These are phyloP conservation scores for Solioccasus polychromus DNA, from an alignment of 768 basidiomycete genomes.

Conservation along the genomic window DNA sequence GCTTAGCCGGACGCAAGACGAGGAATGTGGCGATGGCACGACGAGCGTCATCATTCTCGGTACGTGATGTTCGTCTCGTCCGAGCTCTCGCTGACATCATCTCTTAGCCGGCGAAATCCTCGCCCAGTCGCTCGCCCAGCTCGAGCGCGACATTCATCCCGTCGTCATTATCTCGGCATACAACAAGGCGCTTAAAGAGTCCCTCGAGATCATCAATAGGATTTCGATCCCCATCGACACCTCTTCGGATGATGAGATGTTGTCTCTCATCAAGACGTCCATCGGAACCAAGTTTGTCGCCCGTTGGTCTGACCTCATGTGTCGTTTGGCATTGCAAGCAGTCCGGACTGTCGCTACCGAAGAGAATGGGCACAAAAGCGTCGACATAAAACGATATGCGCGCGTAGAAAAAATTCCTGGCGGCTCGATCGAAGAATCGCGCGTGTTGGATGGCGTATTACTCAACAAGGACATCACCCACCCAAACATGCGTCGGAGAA, in stretches of 20 bases:
- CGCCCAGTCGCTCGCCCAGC: constrained; percentile 87
- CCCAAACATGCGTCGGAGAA: constrained; percentile 91
- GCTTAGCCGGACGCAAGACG: constrained; percentile 94
- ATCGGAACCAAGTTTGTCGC: constrained; percentile 98
- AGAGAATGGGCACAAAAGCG: constrained; percentile 74
- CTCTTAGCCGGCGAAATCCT: constrained; percentile 91
- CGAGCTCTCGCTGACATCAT: background rate
- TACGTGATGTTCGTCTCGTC: constrained; percentile 26
- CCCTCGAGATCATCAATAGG: constrained; percentile 81
- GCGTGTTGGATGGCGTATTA: constrained; percentile 89
- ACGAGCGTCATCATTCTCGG: constrained; percentile 98
- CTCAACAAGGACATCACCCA: constrained; percentile 99
- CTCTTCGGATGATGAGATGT: constrained; percentile 84
- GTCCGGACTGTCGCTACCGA: constrained; percentile 85
- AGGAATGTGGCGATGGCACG: constrained; percentile 98
- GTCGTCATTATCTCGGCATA: constrained; percentile 99
- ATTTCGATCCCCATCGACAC: constrained; percentile 92
- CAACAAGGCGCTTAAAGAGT: constrained; percentile 92
- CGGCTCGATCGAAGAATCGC: constrained; percentile 92
- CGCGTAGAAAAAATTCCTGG: constrained; percentile 97
- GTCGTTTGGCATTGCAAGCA: constrained; percentile 87
- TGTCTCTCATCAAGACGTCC: constrained; percentile 94
- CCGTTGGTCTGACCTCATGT: constrained; percentile 98
- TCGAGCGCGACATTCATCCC: constrained; percentile 97
- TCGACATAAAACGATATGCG: constrained; percentile 98